A percentile compares a stretch with the other conserved stretches of the same genome.
phyloP scores from a whole-genome alignment of 1,284 basidiomycete genomes.

The Nidula niveotomentosa region DNA sequence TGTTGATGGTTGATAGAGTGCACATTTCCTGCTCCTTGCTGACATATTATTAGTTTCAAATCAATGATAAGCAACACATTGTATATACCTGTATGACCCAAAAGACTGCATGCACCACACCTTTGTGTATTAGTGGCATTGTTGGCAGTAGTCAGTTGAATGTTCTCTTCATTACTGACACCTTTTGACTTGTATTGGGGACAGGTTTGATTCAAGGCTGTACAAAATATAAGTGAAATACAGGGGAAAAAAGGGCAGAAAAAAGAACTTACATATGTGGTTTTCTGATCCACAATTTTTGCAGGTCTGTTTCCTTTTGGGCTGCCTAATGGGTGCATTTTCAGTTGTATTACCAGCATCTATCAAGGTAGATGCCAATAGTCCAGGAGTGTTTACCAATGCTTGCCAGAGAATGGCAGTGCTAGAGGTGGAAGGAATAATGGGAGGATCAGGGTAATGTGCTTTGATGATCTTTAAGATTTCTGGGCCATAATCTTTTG shows the following conservation, averaged over 20 bases:
- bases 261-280: not conserved
- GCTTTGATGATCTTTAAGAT: not conserved
- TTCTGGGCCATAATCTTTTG: slow-evolving; percentile 2
- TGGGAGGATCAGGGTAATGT: not conserved
- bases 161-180: too few species aligned
- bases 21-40: too few species aligned
- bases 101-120: too few species aligned
- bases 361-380: too few species aligned
- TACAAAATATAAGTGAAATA: not conserved
- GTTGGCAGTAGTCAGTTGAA: too few species aligned
- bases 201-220: not conserved
- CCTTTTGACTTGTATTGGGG: not conserved
- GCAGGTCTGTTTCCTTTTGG: not conserved
- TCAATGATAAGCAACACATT: too few species aligned
- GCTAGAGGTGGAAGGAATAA: not conserved
- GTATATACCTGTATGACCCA: too few species aligned
- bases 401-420: not conserved
- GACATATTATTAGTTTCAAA: too few species aligned
- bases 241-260: not conserved
- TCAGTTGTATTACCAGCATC: too few species aligned
- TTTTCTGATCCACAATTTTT: not conserved
- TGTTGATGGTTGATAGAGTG: too few species aligned
- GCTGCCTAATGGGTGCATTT: not conserved
- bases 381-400: too few species aligned
- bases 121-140: too few species aligned